Evolutionary conservation across 2,329 filamentous ascomycete species (phyloP), one percentile per base, ranked within the genome.

Genomic region (Neospermospora avenae): DNA sequence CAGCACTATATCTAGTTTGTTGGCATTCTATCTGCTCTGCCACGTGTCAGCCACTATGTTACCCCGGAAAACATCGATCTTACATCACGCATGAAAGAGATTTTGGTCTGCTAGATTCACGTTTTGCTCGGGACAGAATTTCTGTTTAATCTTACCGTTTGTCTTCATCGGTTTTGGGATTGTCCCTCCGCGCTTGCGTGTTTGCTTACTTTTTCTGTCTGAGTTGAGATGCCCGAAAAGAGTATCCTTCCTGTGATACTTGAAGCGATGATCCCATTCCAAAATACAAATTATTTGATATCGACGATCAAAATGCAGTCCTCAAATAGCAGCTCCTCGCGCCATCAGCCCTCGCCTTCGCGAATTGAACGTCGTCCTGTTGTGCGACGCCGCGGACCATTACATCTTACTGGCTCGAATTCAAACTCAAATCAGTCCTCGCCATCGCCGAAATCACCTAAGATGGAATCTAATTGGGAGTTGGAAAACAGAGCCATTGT

Each of bases 261-360:
- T 53, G n/a, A 18, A 53, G 45, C 25, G 46, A 37, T 20, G 22
- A 35, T 14, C 16, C 18, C 37, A 45, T 39, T 20, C 28, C 18
- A 34, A 46, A 14, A 48, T 18, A 57, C 51, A 28, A 58, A 48
- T 60, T 49, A 51, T 34, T 63, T 56, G 25, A 55, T 49, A 11
- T 56, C 54, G 37, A 58, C 46, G 24, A 31, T 49, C 39, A 62
- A 42, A 35, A 65, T 65, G 63, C 60, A 60, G 45, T 61, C 60
- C 18, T 51, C 63, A 49, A 52, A 63, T 11, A 45, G 57, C 39
- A 65, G 52, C 22, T 52, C 57, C 42, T 49, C 51, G 41, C 60
- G 58, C 37, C 55, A 54, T 25, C 39, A 52, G 25, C 54, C 51
- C 18, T 14, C 57, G 39, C 28, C 52, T 49, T 39, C 57, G 22